phyloP scores from a whole-genome alignment of 371 early-diverging fungal species.

The Mucor circinelloides region DNA sequence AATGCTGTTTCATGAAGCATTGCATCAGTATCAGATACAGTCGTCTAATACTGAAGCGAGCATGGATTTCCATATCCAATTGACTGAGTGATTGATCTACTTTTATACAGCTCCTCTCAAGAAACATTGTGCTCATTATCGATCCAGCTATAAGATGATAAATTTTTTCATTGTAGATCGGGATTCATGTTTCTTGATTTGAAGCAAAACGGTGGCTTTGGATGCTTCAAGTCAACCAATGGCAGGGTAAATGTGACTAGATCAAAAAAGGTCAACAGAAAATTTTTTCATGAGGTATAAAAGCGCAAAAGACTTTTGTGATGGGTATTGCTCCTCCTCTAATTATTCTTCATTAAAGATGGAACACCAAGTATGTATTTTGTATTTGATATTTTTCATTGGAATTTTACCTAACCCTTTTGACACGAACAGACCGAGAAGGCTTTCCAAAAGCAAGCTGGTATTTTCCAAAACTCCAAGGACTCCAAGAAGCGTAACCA shows the following conservation, averaged over 20 bases:
- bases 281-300: background rate
- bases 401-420: background rate
- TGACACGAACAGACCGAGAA: slow-evolving; percentile 65
- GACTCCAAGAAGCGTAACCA: slow-evolving; percentile 73
- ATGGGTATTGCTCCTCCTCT: slow-evolving; percentile 20
- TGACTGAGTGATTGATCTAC: too few relatives aligned
- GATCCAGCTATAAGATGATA: background rate
- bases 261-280: background rate
- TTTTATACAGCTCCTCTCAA: background rate
- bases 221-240: background rate
- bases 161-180: background rate
- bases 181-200: background rate
- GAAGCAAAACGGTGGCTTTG: background rate
- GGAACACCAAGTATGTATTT: slow-evolving; percentile 33
- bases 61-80: too few relatives aligned
- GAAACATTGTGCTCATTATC: background rate
- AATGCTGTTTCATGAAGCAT: too few relatives aligned
- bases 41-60: too few relatives aligned
- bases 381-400: background rate
- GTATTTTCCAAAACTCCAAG: slow-evolving; percentile 95
- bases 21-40: too few relatives aligned
- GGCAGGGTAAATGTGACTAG: background rate
- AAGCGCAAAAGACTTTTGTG: background rate
- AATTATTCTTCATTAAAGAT: slow-evolving; percentile 24
- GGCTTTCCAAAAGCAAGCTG: slow-evolving; percentile 97